Evolutionary conservation across 2,329 filamentous ascomycete genomes (phyloP).

Genomic region (Lachnellula willkommii): DNA sequence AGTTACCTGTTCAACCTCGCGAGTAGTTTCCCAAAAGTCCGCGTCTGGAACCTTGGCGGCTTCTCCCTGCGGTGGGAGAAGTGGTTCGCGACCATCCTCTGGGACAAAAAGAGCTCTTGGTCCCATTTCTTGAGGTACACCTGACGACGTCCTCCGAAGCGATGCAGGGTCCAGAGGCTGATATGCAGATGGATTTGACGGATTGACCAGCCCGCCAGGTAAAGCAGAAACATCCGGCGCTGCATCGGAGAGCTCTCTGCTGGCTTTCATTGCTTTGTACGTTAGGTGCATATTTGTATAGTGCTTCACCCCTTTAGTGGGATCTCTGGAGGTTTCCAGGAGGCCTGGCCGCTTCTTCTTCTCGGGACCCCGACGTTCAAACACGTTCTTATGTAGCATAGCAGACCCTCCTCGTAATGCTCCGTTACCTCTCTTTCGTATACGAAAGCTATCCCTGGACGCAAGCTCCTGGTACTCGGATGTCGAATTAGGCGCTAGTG

Average conservation of each 20-base stretch:
- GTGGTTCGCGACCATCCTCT: not conserved
- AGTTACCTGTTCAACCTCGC: conserved; percentile 1
- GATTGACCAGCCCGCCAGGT: conserved; percentile 19
- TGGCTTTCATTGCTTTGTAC: conserved; percentile 39
- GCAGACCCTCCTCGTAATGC: conserved; percentile 18
- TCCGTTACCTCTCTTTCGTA: conserved; percentile 11
- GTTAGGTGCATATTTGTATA: conserved; percentile 36
- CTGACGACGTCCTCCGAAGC: conserved; percentile 8
- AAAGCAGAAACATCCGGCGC: conserved; percentile 34
- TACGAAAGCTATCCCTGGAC: not conserved
- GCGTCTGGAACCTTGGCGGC: not conserved
- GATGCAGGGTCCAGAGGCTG: conserved; percentile 13
- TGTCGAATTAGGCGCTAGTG: conserved; percentile 10
- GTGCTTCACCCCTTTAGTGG: conserved; percentile 37
- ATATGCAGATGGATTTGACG: conserved; percentile 18
- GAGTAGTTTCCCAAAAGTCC: not conserved
- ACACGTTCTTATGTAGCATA: conserved; percentile 22
- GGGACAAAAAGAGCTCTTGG: conserved; percentile 9
- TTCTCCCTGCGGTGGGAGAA: not conserved
- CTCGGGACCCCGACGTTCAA: conserved; percentile 8
- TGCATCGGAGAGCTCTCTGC: conserved; percentile 41
- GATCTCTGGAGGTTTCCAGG: conserved; percentile 33
- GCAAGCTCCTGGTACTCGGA: not conserved
- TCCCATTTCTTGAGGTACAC: not conserved
- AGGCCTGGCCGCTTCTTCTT: conserved; percentile 16